phyloP scores from a whole-genome alignment of 495 filamentous ascomycete genomes.

The Podospora pseudocomata region DNA sequence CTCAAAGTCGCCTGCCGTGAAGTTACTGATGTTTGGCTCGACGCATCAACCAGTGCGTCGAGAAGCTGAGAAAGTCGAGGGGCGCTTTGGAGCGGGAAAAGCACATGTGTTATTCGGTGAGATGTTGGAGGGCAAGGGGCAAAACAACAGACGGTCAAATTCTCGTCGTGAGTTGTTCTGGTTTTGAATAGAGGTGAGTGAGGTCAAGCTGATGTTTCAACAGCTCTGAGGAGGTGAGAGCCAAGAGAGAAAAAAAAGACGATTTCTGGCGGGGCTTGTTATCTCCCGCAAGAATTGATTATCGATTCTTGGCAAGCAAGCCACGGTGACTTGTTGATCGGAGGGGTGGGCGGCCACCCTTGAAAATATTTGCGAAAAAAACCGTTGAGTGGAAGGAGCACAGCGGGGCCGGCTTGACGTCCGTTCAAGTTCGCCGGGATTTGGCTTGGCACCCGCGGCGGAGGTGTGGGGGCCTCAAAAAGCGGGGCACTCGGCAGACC shows the following conservation, averaged over 20 bases:
- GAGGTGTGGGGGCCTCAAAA: neutral
- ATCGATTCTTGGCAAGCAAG: neutral
- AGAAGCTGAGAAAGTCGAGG: conserved; percentile 21
- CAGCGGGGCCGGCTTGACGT: conserved; percentile 1
- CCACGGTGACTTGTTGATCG: neutral
- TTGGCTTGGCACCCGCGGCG: neutral
- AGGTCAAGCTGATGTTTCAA: neutral
- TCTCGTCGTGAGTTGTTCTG: neutral
- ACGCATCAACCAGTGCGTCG: conserved; percentile 33
- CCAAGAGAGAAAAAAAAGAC: neutral
- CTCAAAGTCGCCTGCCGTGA: conserved; percentile 53
- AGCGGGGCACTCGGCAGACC: neutral
- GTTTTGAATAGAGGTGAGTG: neutral
- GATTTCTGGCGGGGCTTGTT: neutral
- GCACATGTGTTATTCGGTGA: conserved; percentile 22
- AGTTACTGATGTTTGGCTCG: conserved; percentile 33
- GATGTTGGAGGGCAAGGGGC: neutral
- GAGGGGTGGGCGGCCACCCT: neutral
- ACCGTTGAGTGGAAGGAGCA: neutral
- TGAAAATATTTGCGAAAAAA: neutral
- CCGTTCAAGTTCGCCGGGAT: neutral
- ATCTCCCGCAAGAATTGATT: neutral
- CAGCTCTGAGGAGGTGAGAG: neutral
- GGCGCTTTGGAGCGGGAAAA: conserved; percentile 15
- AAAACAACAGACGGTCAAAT: neutral